Evolutionary conservation across 345 rosid genomes (phyloP).

Genomic region (Linum trigynum): DNA sequence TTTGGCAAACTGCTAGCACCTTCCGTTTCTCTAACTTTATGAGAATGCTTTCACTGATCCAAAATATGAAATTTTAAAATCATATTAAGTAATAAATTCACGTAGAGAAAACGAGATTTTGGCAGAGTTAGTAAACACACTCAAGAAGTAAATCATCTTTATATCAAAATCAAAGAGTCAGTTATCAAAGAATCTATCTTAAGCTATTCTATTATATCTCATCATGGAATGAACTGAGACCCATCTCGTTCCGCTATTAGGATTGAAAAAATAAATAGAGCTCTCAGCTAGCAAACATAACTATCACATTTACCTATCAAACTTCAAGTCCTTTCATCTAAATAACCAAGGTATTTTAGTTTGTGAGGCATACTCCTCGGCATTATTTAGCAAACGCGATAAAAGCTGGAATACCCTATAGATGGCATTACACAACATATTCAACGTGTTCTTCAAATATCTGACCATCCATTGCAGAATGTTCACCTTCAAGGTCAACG

Average conservation of each 20-base stretch:
- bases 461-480: slow-evolving; percentile 98
- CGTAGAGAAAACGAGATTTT: background rate
- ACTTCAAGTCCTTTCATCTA: background rate
- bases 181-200: background rate
- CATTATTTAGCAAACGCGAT: slow-evolving; percentile 17
- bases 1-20: slow-evolving; percentile 65
- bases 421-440: slow-evolving; percentile 95
- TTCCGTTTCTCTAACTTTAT: slow-evolving; percentile 55
- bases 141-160: no score
- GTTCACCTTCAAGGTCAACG: slow-evolving; percentile 99
- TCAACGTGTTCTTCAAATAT: slow-evolving; percentile 94
- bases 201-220: background rate
- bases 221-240: no score
- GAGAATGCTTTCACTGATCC: slow-evolving; percentile 80
- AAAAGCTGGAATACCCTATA: slow-evolving; percentile 58
- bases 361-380: slow-evolving; percentile 3
- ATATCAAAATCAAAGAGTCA: no score
- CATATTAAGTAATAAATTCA: slow-evolving; percentile 2
- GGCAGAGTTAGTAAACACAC: no score
- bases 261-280: no score
- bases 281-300: background rate
- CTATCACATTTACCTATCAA: background rate
- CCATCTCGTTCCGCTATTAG: no score
- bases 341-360: background rate
- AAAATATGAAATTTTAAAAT: slow-evolving; percentile 48